Percentiles rank a stretch among this genome's conserved stretches.
phyloP scores from a whole-genome alignment of 768 basidiomycete genomes.

The Glaciozyma martinii region DNA sequence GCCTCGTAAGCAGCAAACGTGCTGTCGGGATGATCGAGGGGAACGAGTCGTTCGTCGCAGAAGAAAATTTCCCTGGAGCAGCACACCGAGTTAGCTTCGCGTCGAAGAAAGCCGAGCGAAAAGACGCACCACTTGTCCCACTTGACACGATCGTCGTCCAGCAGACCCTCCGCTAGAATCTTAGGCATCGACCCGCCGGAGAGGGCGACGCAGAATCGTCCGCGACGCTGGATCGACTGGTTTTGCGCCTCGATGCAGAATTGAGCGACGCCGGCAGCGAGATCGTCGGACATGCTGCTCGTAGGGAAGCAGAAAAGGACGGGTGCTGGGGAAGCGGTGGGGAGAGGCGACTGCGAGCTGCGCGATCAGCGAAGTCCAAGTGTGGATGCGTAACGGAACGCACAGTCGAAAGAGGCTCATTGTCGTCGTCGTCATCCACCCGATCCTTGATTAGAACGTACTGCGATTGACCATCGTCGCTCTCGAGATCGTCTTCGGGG shows the following conservation, averaged over 20 bases:
- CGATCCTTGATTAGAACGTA: background rate
- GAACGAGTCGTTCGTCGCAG: conserved; percentile 85
- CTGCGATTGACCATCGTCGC: conserved; percentile 7
- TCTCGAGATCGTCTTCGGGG: conserved; percentile 2
- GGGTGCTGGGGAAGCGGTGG: conserved; percentile 49
- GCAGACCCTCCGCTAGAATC: conserved; percentile 47
- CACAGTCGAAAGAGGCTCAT: background rate
- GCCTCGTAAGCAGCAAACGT: conserved; percentile 67
- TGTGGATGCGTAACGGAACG: too few relatives aligned
- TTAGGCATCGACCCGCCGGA: conserved; percentile 83
- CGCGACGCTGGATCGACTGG: conserved; percentile 77
- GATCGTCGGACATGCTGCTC: conserved; percentile 40
- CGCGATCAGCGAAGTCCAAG: too few relatives aligned
- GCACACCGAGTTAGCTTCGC: background rate
- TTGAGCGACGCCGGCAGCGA: conserved; percentile 58
- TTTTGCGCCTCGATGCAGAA: conserved; percentile 79
- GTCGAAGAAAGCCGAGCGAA: background rate
- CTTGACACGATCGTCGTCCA: conserved; percentile 49
- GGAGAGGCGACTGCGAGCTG: background rate
- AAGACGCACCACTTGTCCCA: conserved; percentile 82
- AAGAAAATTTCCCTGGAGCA: conserved; percentile 81
- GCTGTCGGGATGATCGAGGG: conserved; percentile 76
- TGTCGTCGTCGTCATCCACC: background rate
- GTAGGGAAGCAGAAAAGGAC: conserved; percentile 59
- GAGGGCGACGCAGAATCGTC: conserved; percentile 78